Evolutionary conservation across 2,329 filamentous ascomycete genomes (phyloP), one percentile per base, ranked within the genome.

Genomic region (Fusarium irregulare): DNA sequence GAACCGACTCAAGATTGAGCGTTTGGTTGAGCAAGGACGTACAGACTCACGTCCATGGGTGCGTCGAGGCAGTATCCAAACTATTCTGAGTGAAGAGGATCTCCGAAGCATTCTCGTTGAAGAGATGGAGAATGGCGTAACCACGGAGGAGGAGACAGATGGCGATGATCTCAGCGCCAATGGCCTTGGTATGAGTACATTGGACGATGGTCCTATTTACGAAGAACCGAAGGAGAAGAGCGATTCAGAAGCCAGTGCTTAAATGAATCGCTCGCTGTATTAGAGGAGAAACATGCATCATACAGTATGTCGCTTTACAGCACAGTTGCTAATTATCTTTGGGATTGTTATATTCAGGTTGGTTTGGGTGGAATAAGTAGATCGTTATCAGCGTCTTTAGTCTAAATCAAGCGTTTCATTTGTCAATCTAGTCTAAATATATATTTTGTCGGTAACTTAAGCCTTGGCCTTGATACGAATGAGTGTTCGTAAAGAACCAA

Each of bases 1-100:
- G 25, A 99, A 99, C 77, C 83, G 96, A 53, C 87, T 98, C 71
- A 93, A 93, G 75, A 84, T 98, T 11, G 96, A 99, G 81, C 86
- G 90, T 51, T 73, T 86, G 50, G 84, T 91, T n/a, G 88, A 91
- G 74, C 79, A 82, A 65, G 89, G 88, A 2, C 80, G 89, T 20
- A 78, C 82, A 51, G 85, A 87, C 76, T 88, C 87, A 37, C 79
- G 87, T 60, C 79, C 82, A 4, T 81, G 82, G 70, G 76, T 81
- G 14, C 76, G 86, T 56, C 77, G 85, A 58, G 84, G 84, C 6
- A 87, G 86, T 59, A 83, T 89, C 41, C 87, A 90, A 75, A 88
- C 85, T 40, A 87, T 90, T 10, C 76, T 90, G 41, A 89, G 87
- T 66, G 87, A 89, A 69, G 88, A 90, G 55, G 87, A 90, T 66